Evolutionary conservation across 2,329 filamentous ascomycete genomes (phyloP).

Genomic region (Hirsutella thompsonii): DNA sequence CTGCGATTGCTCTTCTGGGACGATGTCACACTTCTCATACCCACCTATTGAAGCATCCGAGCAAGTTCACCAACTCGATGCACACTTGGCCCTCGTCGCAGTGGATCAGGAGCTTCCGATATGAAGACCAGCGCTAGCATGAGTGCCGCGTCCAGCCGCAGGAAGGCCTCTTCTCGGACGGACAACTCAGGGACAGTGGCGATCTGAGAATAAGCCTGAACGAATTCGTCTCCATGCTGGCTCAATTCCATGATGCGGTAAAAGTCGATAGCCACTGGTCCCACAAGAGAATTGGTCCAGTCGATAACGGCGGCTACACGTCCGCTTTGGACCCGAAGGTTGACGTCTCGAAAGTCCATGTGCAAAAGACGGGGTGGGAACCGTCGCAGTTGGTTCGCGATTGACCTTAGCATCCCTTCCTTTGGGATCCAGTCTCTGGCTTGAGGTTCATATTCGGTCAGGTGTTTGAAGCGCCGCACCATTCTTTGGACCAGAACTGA

Average conservation of each 20-base stretch:
- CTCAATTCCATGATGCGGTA: conserved; percentile 7
- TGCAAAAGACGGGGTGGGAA: conserved; percentile 5
- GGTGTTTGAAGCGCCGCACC: conserved; percentile 4
- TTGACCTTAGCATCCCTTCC: background rate
- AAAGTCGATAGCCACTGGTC: conserved; percentile 5
- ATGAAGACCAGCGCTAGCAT: conserved; percentile 9
- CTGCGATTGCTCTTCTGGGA: too few species aligned
- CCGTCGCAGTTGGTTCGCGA: conserved; percentile 2
- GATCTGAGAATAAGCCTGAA: conserved; percentile 4
- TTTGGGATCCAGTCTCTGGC: conserved; percentile 2
- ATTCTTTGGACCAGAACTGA: conserved; percentile 5
- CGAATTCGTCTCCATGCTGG: conserved; percentile 2
- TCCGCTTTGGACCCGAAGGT: too few species aligned
- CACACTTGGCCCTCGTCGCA: conserved; percentile 2
- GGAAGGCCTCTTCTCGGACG: conserved; percentile 4
- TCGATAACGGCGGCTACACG: conserved; percentile 7
- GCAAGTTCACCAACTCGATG: conserved; percentile 5
- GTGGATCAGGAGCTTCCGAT: conserved; percentile 8
- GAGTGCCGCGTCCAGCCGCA: conserved; percentile 7
- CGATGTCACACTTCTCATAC: too few species aligned
- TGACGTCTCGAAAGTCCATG: conserved; percentile 8
- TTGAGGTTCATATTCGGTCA: conserved; percentile 2
- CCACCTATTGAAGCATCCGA: too few species aligned
- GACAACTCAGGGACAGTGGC: conserved; percentile 1
- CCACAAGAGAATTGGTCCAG: conserved; percentile 7